Evolutionary conservation across 1,139 yeast genomes (phyloP).

Genomic region (Pneumocystis oryctolagi): DNA sequence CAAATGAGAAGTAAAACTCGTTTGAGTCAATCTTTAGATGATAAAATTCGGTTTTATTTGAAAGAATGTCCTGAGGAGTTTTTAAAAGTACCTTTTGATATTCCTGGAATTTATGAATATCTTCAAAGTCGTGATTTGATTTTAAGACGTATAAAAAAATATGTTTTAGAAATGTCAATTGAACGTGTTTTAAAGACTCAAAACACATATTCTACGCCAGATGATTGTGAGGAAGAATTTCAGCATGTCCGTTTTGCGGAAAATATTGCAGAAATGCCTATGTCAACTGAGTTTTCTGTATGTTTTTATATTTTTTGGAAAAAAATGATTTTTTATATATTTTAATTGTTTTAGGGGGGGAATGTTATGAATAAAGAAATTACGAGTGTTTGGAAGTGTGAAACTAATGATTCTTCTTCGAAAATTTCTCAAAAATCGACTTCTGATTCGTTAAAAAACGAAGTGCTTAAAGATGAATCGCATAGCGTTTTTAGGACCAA

Average conservation of each 20-base stretch:
- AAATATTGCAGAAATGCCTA: slow-evolving; percentile 10
- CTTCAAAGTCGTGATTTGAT: slow-evolving; percentile 33
- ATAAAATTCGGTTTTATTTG: not conserved
- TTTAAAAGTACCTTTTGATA: not conserved
- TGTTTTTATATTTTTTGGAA: not conserved
- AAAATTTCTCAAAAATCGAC: slow-evolving; percentile 19
- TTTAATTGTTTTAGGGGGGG: slow-evolving; percentile 14
- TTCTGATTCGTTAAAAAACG: slow-evolving; percentile 15
- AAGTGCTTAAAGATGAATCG: slow-evolving; percentile 7
- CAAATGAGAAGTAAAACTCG: not conserved
- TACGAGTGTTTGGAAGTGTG: slow-evolving; percentile 49
- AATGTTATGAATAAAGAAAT: slow-evolving; percentile 66
- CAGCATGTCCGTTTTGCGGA: not conserved
- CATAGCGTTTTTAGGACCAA: slow-evolving; percentile 18
- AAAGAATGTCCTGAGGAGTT: not conserved
- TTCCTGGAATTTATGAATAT: slow-evolving; percentile 3
- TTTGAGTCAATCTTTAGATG: not conserved
- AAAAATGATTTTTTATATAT: not conserved
- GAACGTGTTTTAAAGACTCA: slow-evolving; percentile 34
- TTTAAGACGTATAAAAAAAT: slow-evolving; percentile 52
- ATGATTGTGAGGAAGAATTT: slow-evolving; percentile 17
- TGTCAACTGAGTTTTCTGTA: slow-evolving; percentile 9
- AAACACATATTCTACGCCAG: slow-evolving; percentile 18
- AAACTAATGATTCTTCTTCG: slow-evolving; percentile 9
- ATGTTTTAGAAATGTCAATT: slow-evolving; percentile 41